phyloP scores from a whole-genome alignment of 257 asterid species.

The Nicotiana undulata region DNA sequence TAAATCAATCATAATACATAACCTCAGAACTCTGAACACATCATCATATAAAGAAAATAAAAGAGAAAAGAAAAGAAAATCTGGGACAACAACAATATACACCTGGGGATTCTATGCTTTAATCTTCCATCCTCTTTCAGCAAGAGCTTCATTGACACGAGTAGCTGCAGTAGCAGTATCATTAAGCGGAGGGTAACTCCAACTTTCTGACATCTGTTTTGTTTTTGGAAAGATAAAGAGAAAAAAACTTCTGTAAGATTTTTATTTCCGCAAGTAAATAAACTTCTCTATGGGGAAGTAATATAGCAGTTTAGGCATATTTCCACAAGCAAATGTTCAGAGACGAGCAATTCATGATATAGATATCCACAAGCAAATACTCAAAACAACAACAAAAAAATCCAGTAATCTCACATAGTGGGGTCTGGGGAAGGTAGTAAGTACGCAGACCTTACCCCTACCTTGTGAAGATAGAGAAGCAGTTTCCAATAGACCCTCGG shows the following conservation, averaged over 20 bases:
- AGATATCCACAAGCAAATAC: not conserved
- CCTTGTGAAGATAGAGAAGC: too few species aligned
- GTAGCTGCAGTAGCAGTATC: conserved; percentile 82
- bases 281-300: not conserved
- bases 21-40: not conserved
- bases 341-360: not conserved
- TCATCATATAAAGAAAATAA: not conserved
- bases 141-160: conserved; percentile 72
- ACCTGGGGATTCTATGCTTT: conserved; percentile 3
- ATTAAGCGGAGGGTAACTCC: conserved; percentile 97
- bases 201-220: conserved; percentile 77
- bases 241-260: too few species aligned
- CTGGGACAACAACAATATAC: not conserved
- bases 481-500: too few species aligned
- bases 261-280: not conserved
- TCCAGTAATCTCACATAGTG: too few species aligned
- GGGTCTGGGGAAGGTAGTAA: too few species aligned
- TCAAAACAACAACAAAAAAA: too few species aligned
- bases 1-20: not conserved
- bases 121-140: conserved; percentile 84
- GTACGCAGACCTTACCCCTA: too few species aligned
- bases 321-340: not conserved
- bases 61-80: not conserved
- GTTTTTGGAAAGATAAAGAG: not conserved
- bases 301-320: not conserved